Percentiles rank a stretch among this genome's conserved stretches.
Evolutionary conservation across 2,329 filamentous ascomycete species (phyloP).

Genomic region (Dryadomyces quercus-mongolicae): DNA sequence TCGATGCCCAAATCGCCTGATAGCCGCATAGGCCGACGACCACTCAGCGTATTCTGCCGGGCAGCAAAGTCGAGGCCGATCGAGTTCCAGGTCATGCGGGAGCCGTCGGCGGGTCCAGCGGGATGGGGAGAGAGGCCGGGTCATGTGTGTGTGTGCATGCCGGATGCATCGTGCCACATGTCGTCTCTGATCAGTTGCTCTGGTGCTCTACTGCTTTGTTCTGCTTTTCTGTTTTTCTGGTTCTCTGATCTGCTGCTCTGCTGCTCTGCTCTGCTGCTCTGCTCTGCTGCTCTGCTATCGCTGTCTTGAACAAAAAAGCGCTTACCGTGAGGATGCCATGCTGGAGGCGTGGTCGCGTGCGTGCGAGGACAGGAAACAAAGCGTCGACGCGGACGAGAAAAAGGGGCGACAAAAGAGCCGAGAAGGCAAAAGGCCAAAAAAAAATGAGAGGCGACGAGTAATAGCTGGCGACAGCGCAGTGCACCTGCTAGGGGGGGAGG

Average conservation of each 20-base stretch:
- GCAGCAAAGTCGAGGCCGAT: too few relatives aligned
- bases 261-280: neutral
- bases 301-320: too few relatives aligned
- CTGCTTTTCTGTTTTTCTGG: neutral
- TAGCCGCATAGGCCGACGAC: too few relatives aligned
- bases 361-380: neutral
- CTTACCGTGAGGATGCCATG: constrained; percentile 13
- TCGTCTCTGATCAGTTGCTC: neutral
- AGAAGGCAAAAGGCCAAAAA: neutral
- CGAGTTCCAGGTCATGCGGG: too few relatives aligned
- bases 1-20: too few relatives aligned
- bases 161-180: too few relatives aligned
- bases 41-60: too few relatives aligned
- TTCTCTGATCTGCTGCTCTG: neutral
- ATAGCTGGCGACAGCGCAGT: neutral
- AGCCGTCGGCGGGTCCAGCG: too few relatives aligned
- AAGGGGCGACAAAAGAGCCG: neutral
- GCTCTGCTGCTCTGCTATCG: neutral
- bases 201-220: neutral
- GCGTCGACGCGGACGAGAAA: neutral
- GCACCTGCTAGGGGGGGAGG: neutral
- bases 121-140: too few relatives aligned
- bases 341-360: neutral
- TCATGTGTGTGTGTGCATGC: too few relatives aligned
- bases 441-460: neutral